These are phyloP conservation scores for Odonthalia washingtoniensis DNA, from an alignment of 31 red algal species.

Conservation along the genomic window DNA sequence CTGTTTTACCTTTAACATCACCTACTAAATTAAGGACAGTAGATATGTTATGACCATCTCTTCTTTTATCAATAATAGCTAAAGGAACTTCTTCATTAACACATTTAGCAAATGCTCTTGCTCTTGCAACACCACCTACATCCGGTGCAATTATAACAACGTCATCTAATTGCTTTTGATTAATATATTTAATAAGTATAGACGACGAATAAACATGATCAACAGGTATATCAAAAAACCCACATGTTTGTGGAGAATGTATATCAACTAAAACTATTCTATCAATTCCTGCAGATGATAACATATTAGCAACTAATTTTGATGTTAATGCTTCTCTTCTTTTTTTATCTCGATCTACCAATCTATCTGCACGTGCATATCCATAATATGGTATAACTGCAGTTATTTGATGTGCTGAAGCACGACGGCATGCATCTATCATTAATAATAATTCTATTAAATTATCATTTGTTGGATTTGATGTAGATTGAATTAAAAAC, in stretches of 20 bases:
- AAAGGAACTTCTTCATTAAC: constrained; percentile 91
- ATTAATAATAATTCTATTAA: constrained; percentile 98
- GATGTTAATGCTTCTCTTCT: constrained; percentile 95
- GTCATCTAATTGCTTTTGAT: constrained; percentile 78
- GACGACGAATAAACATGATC: constrained; percentile 96
- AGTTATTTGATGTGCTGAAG: constrained; percentile 95
- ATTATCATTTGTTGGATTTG: constrained; percentile 84
- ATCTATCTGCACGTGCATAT: constrained; percentile 94
- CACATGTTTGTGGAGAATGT: constrained; percentile 99
- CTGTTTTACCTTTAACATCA: constrained; percentile 91
- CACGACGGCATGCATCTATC: constrained; percentile 99
- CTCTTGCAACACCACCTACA: constrained; percentile 96
- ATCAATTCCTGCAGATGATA: constrained; percentile 90
- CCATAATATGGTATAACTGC: constrained; percentile 97
- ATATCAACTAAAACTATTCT: constrained; percentile 98
- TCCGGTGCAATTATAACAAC: constrained; percentile 96
- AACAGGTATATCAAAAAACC: constrained; percentile 99
- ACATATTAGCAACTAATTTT: constrained; percentile 98
- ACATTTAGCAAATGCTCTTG: constrained; percentile 95
- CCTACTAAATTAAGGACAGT: constrained; percentile 98
- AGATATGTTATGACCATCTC: constrained; percentile 86
- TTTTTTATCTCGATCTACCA: constrained; percentile 92
- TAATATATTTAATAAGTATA: constrained; percentile 88
- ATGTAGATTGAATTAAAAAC: constrained; percentile 98
- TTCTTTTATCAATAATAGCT: constrained; percentile 99